phyloP scores from a whole-genome alignment of 306 rosid genomes.

The Cucumis hystrix region DNA sequence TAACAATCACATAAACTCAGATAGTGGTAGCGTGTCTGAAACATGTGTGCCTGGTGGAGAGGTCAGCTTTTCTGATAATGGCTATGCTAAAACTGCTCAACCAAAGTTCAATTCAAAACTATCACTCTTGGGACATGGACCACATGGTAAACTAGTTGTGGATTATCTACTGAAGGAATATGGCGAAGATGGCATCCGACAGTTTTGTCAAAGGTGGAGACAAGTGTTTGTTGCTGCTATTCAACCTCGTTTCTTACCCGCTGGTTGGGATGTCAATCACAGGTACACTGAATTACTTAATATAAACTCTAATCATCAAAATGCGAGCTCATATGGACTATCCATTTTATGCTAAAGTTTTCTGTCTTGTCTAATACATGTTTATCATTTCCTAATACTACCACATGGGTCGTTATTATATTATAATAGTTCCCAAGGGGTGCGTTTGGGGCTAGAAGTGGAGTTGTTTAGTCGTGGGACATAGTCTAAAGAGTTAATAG shows the following conservation, averaged over 20 bases:
- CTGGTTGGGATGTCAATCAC: constrained; percentile 91
- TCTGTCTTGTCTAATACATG: neutral
- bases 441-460: too few relatives aligned
- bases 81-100: constrained; percentile 18
- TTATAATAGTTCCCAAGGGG: neutral
- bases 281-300: constrained; percentile 36
- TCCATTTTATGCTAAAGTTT: neutral
- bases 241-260: constrained; percentile 78
- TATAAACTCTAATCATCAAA: neutral
- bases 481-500: too few relatives aligned
- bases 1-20: constrained; percentile 15
- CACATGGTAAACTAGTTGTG: constrained; percentile 88
- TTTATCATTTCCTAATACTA: neutral
- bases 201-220: constrained; percentile 91
- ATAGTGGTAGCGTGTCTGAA: constrained; percentile 12
- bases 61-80: constrained; percentile 7
- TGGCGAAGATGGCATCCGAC: constrained; percentile 60
- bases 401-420: neutral
- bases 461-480: too few relatives aligned
- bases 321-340: neutral
- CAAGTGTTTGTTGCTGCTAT: constrained; percentile 72
- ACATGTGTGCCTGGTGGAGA: constrained; percentile 19
- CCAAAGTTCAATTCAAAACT: constrained; percentile 42
- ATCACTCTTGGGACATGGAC: constrained; percentile 89
- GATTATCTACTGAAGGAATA: constrained; percentile 55